Evolutionary conservation across 768 basidiomycete genomes (phyloP), one percentile per base, ranked within the genome.

Genomic region (Pulveroboletus ravenelii): DNA sequence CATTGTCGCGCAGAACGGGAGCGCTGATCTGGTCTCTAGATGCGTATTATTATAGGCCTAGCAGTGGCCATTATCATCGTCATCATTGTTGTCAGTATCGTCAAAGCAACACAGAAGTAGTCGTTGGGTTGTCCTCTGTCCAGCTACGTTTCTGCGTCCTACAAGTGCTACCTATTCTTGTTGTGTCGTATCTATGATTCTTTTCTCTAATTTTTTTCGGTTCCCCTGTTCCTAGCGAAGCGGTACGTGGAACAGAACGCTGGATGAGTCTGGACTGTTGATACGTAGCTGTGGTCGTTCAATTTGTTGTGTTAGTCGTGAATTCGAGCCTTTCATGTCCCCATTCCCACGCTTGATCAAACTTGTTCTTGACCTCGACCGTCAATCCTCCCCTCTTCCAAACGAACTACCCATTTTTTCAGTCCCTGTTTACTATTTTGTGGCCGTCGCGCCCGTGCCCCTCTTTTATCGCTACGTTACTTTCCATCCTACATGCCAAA

Each of bases 11-110:
- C 29, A 10, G 45, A 18, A 10, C 60, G n/a, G 18, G 56, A 37
- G 46, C 56, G 13, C 50, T 54, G 15, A 59, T 37, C 8, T 18
- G 20, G 6, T 51, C 20, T 60, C 56, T 51, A 94, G 89, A 96
- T 96, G 95, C 84, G 93, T 72, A 85, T 98, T 70, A 93, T 97
- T 70, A 96, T 99, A 62, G 90, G 86, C 50, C 77, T 88, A 41
- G 92, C 89, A 47, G 86, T 99, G 62, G 80, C 80, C 43, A 81
- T 99, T 50, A 89, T 99, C 66, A 80, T 97, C 59, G 77, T 94
- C 69, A 93, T 99, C 74, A 95, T 99, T 66, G 86, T 98, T 60
- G 91, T 97, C 47, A 90, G 89, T 29, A 84, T 97, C 62, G 89
- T 96, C 65, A 93, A 91, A 74, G 82, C 92, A 66, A 87, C 85